Percentiles rank a stretch among this genome's conserved stretches.
Evolutionary conservation across 1,284 basidiomycete species (phyloP).

Genomic region (Chiua sp.): DNA sequence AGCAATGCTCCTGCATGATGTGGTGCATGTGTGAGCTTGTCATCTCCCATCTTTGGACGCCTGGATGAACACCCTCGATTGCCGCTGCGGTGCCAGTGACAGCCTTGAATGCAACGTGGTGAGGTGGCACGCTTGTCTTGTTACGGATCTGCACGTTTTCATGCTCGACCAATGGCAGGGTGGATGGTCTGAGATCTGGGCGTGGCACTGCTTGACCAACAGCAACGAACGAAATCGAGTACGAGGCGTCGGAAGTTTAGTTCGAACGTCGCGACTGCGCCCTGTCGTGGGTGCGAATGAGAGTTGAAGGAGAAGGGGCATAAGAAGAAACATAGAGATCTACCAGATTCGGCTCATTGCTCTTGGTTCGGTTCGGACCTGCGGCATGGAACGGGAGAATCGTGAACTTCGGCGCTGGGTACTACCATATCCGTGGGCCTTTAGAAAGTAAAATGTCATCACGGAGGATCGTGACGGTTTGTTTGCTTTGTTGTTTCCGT

Average conservation of each 20-base stretch:
- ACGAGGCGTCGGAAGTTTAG: too few relatives aligned
- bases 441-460: too few relatives aligned
- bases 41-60: background rate
- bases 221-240: background rate
- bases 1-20: constrained; percentile 1
- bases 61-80: background rate
- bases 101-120: background rate
- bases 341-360: too few relatives aligned
- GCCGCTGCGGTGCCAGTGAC: background rate
- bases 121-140: background rate
- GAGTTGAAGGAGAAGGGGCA: background rate
- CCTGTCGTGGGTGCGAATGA: background rate
- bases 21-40: background rate
- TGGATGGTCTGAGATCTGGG: background rate
- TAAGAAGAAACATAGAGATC: too few relatives aligned
- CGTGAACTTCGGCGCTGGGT: too few relatives aligned
- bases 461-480: background rate
- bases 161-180: background rate
- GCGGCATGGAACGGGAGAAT: too few relatives aligned
- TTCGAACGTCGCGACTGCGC: background rate
- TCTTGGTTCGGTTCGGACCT: too few relatives aligned
- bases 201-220: background rate
- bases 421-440: too few relatives aligned
- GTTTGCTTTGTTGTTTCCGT: background rate
- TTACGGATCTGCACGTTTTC: background rate